phyloP scores from a whole-genome alignment of 2,329 filamentous ascomycete species.

The Talaromyces islandicus region DNA sequence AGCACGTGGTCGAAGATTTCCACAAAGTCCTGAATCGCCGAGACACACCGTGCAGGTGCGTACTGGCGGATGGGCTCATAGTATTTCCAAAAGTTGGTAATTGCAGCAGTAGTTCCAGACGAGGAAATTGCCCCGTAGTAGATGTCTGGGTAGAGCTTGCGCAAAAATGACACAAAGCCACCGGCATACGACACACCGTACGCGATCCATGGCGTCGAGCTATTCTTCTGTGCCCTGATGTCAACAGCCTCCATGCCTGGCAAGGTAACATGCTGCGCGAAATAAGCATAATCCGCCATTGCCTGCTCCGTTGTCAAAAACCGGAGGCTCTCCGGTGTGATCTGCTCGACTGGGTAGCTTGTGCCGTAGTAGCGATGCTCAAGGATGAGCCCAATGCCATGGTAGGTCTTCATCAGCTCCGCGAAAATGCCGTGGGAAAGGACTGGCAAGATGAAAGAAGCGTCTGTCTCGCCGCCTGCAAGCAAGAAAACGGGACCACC shows the following conservation, averaged over 20 bases:
- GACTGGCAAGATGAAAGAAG: constrained; percentile 50
- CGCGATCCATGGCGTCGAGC: constrained; percentile 60
- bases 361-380: constrained; percentile 85
- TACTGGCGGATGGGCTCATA: constrained; percentile 53
- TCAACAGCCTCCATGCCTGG: constrained; percentile 62
- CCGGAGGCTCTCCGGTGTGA: constrained; percentile 64
- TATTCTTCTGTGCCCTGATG: constrained; percentile 54
- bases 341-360: constrained; percentile 62
- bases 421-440: constrained; percentile 72
- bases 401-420: constrained; percentile 62
- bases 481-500: constrained; percentile 79
- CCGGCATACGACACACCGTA: constrained; percentile 84
- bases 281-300: constrained; percentile 74
- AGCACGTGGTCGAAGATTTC: constrained; percentile 56
- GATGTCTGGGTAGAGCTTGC: constrained; percentile 68
- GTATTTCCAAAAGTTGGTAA: constrained; percentile 68
- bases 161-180: constrained; percentile 68
- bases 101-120: constrained; percentile 70
- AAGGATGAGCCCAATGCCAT: constrained; percentile 71
- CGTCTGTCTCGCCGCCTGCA: constrained; percentile 64
- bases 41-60: constrained; percentile 58
- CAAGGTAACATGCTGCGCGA: constrained; percentile 67
- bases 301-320: constrained; percentile 81
- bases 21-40: constrained; percentile 55
- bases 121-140: constrained; percentile 76